phyloP scores from a whole-genome alignment of 2,329 filamentous ascomycete species.

The Pyrenochaeta sp. region DNA sequence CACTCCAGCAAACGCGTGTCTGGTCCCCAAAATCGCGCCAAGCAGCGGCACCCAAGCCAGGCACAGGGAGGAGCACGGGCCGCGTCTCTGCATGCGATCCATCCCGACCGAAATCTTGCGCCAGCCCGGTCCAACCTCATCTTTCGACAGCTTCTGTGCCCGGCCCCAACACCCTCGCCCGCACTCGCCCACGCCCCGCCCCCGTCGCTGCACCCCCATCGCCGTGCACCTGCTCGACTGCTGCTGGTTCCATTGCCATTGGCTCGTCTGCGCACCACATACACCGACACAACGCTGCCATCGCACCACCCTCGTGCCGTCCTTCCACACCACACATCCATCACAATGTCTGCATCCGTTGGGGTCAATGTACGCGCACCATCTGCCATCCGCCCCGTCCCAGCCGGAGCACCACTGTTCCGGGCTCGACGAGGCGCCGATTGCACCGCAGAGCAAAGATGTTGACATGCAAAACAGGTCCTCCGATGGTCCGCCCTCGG shows the following conservation, averaged over 20 bases:
- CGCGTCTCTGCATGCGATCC: slow-evolving; percentile 10
- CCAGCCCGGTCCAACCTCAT: slow-evolving; percentile 36
- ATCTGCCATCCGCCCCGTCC: slow-evolving; percentile 2
- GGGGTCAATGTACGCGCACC: slow-evolving; percentile 60
- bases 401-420: neutral
- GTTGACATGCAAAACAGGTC: slow-evolving; percentile 66
- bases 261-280: too few relatives aligned
- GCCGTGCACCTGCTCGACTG: too few relatives aligned
- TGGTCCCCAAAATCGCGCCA: slow-evolving; percentile 32
- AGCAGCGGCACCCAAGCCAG: slow-evolving; percentile 30
- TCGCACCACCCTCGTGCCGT: slow-evolving; percentile 32
- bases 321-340: too few relatives aligned
- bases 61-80: slow-evolving; percentile 24
- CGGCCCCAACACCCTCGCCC: slow-evolving; percentile 28
- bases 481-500: slow-evolving; percentile 95
- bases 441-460: slow-evolving; percentile 5
- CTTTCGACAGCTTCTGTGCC: slow-evolving; percentile 30
- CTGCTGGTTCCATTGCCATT: slow-evolving; percentile 40
- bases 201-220: slow-evolving; percentile 24
- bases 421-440: slow-evolving; percentile 2
- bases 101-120: slow-evolving; percentile 34
- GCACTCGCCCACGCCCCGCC: too few relatives aligned
- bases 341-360: slow-evolving; percentile 55
- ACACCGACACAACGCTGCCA: too few relatives aligned
- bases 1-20: too few relatives aligned